Evolutionary conservation across 108 stramenopile species (phyloP), one percentile per base, ranked within the genome.

Genomic region (Nitzschia sp.): DNA sequence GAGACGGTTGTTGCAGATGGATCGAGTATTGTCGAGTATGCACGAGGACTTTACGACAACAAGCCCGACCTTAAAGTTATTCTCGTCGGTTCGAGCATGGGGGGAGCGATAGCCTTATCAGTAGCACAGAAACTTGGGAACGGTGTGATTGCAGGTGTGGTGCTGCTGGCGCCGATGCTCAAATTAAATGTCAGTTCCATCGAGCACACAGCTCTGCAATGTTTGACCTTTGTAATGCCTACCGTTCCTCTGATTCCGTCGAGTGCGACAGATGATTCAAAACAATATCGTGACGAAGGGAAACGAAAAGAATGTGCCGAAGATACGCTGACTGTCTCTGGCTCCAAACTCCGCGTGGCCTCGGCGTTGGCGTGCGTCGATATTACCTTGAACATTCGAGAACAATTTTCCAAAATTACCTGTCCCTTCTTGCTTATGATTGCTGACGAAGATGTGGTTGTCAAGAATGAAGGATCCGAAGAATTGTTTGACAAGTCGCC

Each of bases 141-240:
- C 17, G 29, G 21, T 16, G 21, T 36, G 29, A 66, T 87, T 0
- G 63, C 75, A 2, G 86, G 83, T 11, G 82, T 93, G 22, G 64
- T 93, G 9, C 69, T 93, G 71, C 53, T 93, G 46, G 92, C 92
- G 1, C 92, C 92, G 36, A 90, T 93, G 89, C 75, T 93, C 9
- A 69, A 83, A 23, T 54, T 93, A 17, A 77, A 78, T 62, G 89
- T 93, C 19, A 62, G 68, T 22, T 47, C 77, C 2, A 23, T 69
- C 2, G 79, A 77, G 55, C 67, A 68, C 47, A 52, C 27, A 13
- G 69, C 79, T 1, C 56, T 93, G 11, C 30, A 57, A 1, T 62
- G 68, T 21, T 63, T 89, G 33, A 60, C 84, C n/a, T 67, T 56
- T 67, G 44, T 89, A 21, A 31, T 74, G n/a, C 79, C 85, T 27